Evolutionary conservation across 2,329 filamentous ascomycete species (phyloP).

Genomic region (Pestalotiopsis sp.): DNA sequence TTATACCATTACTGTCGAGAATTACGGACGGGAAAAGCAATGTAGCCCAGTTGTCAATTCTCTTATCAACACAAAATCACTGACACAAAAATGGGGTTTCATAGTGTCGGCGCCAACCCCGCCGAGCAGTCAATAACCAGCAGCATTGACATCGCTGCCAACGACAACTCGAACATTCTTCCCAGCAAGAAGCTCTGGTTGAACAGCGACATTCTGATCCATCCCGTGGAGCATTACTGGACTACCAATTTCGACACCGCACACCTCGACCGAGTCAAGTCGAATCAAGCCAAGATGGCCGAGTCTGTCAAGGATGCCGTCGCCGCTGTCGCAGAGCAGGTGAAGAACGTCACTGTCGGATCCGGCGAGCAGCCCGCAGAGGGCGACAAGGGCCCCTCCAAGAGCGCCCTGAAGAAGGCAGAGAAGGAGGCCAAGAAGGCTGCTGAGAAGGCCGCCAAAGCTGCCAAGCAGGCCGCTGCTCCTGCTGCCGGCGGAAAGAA

Average conservation of each 20-base stretch:
- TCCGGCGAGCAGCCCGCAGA: conserved; percentile 56
- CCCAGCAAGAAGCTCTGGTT: not conserved
- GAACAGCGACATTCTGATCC: conserved; percentile 2
- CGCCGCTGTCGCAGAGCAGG: conserved; percentile 69
- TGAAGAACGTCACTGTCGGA: conserved; percentile 62
- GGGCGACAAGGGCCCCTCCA: conserved; percentile 49
- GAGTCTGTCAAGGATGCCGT: conserved; percentile 47
- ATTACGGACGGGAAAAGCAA: not conserved
- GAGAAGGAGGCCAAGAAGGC: conserved; percentile 66
- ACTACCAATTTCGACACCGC: not conserved
- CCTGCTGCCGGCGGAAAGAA: conserved; percentile 49
- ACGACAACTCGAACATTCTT: not conserved
- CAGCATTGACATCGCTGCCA: not conserved
- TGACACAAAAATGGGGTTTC: conserved; percentile 3
- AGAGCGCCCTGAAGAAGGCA: conserved; percentile 68
- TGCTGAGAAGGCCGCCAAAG: conserved; percentile 65
- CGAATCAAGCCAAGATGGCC: conserved; percentile 9
- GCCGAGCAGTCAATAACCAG: not conserved
- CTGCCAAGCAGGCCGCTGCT: conserved; percentile 57
- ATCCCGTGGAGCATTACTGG: conserved; percentile 5
- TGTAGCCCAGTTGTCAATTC: not conserved
- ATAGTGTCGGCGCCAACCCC: conserved; percentile 6
- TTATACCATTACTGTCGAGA: not conserved
- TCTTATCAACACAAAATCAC: not conserved
- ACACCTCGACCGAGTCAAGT: conserved; percentile 4